A percentile compares a stretch with the other conserved stretches of the same genome.
Conservation (phyloP, 2,329 filamentous ascomycete genomes). For the Fusarium duplospermum region DNA sequence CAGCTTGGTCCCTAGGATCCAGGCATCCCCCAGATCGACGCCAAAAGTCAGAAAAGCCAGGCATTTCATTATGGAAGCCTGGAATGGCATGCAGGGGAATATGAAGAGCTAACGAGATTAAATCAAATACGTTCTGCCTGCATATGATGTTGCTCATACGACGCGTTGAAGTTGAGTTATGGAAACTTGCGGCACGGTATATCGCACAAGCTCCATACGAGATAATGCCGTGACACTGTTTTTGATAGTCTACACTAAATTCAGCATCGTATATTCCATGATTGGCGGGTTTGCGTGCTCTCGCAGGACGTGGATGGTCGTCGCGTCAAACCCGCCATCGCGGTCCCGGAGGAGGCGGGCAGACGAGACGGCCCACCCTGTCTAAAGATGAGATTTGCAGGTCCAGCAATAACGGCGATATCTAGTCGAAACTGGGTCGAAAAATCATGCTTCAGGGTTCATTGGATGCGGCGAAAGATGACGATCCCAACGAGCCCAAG, state of each 20-base stretch:
- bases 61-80: not conserved
- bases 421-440: not conserved
- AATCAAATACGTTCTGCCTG: not conserved
- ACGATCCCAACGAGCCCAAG: conserved; percentile 75
- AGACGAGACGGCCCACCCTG: conserved; percentile 23
- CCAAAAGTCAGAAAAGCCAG: not conserved
- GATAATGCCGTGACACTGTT: not conserved
- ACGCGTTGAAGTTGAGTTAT: conserved; percentile 1
- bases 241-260: not conserved
- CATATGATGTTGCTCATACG: conserved; percentile 23
- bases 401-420: conserved; percentile 16
- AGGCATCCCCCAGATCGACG: not conserved
- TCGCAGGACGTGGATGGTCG: conserved; percentile 7
- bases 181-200: conserved; percentile 18
- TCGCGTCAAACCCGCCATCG: conserved; percentile 11
- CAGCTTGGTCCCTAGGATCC: conserved; percentile 1
- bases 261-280: not conserved
- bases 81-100: not conserved
- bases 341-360: conserved; percentile 32
- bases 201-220: conserved; percentile 18
- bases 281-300: not conserved
- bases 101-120: not conserved
- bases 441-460: not conserved
- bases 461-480: conserved; percentile 51
- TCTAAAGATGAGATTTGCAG: conserved; percentile 11